Conservation (phyloP, 2,329 filamentous ascomycete genomes). For the Phaeomoniella chlamydospora region DNA sequence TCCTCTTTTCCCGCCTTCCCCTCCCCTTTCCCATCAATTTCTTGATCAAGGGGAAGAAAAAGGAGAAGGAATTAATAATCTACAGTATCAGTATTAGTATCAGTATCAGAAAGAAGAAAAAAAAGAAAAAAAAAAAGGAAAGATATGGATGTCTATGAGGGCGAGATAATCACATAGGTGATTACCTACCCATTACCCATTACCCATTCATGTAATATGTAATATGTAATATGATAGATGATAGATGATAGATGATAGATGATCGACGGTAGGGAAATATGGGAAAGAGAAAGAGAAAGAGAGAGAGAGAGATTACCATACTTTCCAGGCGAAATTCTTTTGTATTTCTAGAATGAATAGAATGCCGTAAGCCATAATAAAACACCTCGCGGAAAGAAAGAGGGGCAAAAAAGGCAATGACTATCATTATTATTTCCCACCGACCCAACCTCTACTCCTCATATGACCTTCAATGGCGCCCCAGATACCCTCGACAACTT, state of each 20-base stretch:
- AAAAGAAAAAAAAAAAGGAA: background rate
- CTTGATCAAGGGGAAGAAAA: background rate
- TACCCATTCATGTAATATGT: too few species aligned
- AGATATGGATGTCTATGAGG: background rate
- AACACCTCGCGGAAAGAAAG: too few species aligned
- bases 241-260: too few species aligned
- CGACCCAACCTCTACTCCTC: constrained; percentile 67
- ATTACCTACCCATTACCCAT: background rate
- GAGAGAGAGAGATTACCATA: background rate
- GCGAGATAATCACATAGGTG: background rate
- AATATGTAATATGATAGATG: too few species aligned
- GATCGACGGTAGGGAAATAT: too few species aligned
- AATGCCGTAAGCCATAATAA: background rate
- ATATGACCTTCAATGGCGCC: constrained; percentile 76
- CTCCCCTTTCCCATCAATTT: background rate
- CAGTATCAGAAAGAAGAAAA: background rate
- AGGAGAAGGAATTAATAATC: too few species aligned
- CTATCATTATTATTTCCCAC: background rate
- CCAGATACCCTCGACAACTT: constrained; percentile 90
- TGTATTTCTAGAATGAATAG: background rate
- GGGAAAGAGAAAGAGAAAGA: background rate
- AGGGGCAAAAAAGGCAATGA: too few species aligned
- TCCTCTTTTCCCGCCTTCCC: background rate
- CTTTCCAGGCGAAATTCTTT: background rate
- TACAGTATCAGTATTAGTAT: background rate